Percentiles rank a stretch among this genome's conserved stretches.
Conservation (phyloP, 257 asterid species). For the Thymus mandschuricus region DNA sequence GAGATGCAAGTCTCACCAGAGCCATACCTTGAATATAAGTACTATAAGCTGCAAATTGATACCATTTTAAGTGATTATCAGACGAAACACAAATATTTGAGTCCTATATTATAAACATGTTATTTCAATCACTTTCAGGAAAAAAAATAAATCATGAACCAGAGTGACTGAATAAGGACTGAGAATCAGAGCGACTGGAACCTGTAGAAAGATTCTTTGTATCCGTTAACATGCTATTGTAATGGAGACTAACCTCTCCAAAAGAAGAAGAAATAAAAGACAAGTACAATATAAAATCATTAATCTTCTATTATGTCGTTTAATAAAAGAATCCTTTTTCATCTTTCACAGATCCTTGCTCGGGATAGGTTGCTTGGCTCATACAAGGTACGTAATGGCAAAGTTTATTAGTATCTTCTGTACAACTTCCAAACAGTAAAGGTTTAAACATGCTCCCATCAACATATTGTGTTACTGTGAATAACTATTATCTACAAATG, state of each 20-base stretch:
- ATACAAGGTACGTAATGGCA: slow-evolving; percentile 60
- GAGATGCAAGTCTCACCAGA: slow-evolving; percentile 20
- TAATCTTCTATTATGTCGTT: background rate
- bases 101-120: slow-evolving; percentile 11
- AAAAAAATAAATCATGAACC: background rate
- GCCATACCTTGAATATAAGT: slow-evolving; percentile 17
- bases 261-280: background rate
- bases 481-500: slow-evolving; percentile 28
- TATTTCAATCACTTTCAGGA: background rate
- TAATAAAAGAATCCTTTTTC: background rate
- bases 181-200: slow-evolving; percentile 1
- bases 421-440: slow-evolving; percentile 3
- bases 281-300: background rate
- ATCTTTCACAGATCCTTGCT: slow-evolving; percentile 70
- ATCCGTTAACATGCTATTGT: background rate
- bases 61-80: background rate
- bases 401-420: slow-evolving; percentile 9
- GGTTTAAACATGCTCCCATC: no score
- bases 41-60: slow-evolving; percentile 21
- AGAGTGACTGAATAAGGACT: background rate
- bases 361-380: slow-evolving; percentile 87
- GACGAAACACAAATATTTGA: slow-evolving; percentile 4
- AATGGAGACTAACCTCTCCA: slow-evolving; percentile 7
- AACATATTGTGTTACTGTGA: background rate
- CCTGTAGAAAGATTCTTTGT: slow-evolving; percentile 29